These are phyloP conservation scores for Cryomyces antarcticus DNA, from an alignment of 495 filamentous ascomycete genomes.

Conservation along the genomic window DNA sequence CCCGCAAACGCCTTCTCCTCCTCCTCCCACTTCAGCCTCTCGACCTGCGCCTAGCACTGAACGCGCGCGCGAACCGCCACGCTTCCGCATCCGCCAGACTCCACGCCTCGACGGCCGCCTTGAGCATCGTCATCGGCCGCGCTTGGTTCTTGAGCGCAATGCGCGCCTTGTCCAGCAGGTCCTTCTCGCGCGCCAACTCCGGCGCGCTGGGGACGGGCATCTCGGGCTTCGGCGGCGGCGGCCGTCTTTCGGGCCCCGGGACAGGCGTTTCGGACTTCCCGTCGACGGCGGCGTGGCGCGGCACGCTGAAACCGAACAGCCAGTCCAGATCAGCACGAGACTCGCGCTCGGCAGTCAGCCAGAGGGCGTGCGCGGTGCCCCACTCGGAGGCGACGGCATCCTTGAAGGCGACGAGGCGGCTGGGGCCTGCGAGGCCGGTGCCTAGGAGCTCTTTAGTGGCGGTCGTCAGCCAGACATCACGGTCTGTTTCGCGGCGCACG, in stretches of 20 bases:
- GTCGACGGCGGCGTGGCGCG: constrained; percentile 29
- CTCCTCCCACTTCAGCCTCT: constrained; percentile 48
- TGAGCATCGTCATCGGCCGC: constrained; percentile 19
- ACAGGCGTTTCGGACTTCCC: constrained; percentile 32
- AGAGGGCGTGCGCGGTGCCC: constrained; percentile 40
- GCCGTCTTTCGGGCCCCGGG: constrained; percentile 20
- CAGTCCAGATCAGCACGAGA: constrained; percentile 54
- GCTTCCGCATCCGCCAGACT: constrained; percentile 82
- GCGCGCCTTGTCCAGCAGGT: constrained; percentile 36
- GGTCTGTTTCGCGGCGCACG: constrained; percentile 45
- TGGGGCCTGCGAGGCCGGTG: constrained; percentile 32
- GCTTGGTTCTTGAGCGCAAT: constrained; percentile 11
- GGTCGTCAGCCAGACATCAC: constrained; percentile 59
- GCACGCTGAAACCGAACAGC: constrained; percentile 71
- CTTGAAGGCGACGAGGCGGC: constrained; percentile 57
- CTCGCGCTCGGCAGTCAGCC: constrained; percentile 56
- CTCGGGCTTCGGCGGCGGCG: constrained; percentile 12
- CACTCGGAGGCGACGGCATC: constrained; percentile 52
- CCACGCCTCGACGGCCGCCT: constrained; percentile 66
- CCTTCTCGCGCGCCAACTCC: constrained; percentile 35
- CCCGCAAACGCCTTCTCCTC: constrained; percentile 45
- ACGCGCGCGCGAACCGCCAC: constrained; percentile 78
- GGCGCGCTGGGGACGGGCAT: constrained; percentile 21
- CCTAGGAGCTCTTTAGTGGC: constrained; percentile 53
- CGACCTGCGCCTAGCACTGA: constrained; percentile 34